Percentiles rank a stretch among this genome's conserved stretches.
These are phyloP conservation scores for Nyctanthes arbortristis DNA, from an alignment of 257 asterid species.

Conservation along the genomic window DNA sequence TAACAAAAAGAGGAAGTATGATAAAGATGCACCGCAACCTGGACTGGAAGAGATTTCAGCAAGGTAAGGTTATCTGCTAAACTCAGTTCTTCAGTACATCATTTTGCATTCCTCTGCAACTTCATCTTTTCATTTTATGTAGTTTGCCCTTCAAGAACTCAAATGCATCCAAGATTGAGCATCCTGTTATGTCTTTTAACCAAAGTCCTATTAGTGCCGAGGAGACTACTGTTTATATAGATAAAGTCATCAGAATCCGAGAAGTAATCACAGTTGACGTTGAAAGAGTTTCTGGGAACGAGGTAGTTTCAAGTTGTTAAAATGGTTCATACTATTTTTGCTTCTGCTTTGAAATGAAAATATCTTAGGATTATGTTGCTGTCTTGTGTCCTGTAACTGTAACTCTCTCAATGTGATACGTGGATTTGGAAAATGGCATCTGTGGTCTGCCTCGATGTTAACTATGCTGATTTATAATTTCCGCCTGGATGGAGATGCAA, in stretches of 20 bases:
- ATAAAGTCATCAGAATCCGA: constrained; percentile 63
- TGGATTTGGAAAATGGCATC: background rate
- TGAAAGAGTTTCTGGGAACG: constrained; percentile 38
- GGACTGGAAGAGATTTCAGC: constrained; percentile 41
- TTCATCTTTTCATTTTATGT: constrained; percentile 22
- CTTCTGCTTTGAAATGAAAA: constrained; percentile 5
- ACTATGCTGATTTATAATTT: background rate
- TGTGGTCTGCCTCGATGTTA: background rate
- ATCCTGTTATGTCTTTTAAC: constrained; percentile 26
- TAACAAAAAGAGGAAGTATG: constrained; percentile 65
- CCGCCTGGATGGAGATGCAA: constrained; percentile 8
- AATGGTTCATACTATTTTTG: background rate
- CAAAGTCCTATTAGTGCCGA: constrained; percentile 37
- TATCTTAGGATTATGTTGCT: constrained; percentile 11
- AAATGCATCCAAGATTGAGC: constrained; percentile 35
- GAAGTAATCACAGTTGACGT: constrained; percentile 55
- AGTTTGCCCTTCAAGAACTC: constrained; percentile 34
- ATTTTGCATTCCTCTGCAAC: constrained; percentile 8
- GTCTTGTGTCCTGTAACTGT: constrained; percentile 3
- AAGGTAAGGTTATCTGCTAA: constrained; percentile 38
- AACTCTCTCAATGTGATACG: background rate
- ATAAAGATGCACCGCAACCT: constrained; percentile 37
- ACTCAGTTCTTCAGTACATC: constrained; percentile 18
- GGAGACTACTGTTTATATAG: constrained; percentile 65
- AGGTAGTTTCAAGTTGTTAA: constrained; percentile 41